Conservation (phyloP, 2,329 filamentous ascomycete genomes). For the Akanthomyces muscarius region DNA sequence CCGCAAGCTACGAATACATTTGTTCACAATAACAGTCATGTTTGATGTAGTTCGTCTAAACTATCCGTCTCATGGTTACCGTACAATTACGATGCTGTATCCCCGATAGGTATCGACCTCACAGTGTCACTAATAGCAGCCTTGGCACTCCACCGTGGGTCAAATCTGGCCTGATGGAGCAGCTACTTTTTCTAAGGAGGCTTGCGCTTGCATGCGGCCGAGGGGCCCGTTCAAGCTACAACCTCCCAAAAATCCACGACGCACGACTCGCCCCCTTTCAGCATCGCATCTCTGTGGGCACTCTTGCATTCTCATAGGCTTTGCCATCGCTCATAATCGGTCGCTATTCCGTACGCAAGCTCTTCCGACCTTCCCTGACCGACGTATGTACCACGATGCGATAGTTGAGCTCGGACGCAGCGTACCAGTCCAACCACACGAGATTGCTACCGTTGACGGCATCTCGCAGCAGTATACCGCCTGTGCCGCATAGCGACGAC, state of each 20-base stretch:
- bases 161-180: slow-evolving; percentile 15
- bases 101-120: background rate
- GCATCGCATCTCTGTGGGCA: background rate
- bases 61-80: background rate
- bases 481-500: background rate
- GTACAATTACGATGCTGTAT: background rate
- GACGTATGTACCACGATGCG: slow-evolving; percentile 8
- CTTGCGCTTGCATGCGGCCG: background rate
- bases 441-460: slow-evolving; percentile 3
- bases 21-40: too few species aligned
- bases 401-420: slow-evolving; percentile 12
- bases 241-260: slow-evolving; percentile 2
- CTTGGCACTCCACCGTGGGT: slow-evolving; percentile 3
- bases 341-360: background rate
- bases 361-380: background rate
- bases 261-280: slow-evolving; percentile 12
- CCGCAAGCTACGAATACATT: background rate
- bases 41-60: too few species aligned
- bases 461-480: background rate
- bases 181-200: background rate
- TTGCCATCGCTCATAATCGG: background rate
- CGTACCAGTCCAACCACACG: background rate
- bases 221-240: slow-evolving; percentile 6
- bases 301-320: background rate
- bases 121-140: background rate